phyloP scores from a whole-genome alignment of 441 rosid species.

The Adansonia madagascariensis region DNA sequence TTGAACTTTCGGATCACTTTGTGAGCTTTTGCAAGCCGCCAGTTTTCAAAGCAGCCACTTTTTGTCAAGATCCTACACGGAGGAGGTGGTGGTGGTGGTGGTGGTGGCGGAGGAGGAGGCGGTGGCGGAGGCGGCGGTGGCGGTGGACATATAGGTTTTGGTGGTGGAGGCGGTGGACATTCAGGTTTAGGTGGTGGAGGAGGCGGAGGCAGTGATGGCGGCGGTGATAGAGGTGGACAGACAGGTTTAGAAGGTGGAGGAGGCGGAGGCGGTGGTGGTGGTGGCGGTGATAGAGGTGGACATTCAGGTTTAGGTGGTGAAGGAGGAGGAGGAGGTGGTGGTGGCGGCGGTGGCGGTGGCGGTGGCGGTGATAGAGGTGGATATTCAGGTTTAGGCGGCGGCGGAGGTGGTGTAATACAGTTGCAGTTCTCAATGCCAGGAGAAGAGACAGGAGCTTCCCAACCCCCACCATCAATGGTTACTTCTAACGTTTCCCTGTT shows the following conservation, averaged over 20 bases:
- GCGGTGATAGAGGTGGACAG: not conserved
- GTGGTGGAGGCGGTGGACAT: accelerated
- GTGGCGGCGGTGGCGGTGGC: not conserved
- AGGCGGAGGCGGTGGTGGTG: not conserved
- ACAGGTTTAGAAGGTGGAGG: not conserved
- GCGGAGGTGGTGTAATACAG: not conserved
- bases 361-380: not conserved
- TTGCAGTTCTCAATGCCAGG: not conserved
- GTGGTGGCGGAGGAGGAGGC: accelerated
- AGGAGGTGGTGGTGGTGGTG: not conserved
- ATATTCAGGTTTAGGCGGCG: constrained; percentile 17
- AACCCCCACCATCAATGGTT: constrained; percentile 33
- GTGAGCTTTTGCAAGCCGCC: not conserved
- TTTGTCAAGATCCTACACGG: not conserved
- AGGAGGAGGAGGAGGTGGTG: not conserved
- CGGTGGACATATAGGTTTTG: not conserved
- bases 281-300: not conserved
- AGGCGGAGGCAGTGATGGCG: accelerated
- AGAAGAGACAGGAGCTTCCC: constrained; percentile 24
- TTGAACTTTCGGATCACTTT: constrained; percentile 25
- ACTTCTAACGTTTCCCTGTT: constrained; percentile 35
- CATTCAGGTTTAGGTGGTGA: constrained; percentile 17
- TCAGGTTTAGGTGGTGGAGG: not conserved
- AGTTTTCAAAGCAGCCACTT: not conserved
- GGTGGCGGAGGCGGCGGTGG: not conserved